A percentile compares a stretch with the other conserved stretches of the same genome.
Conservation (phyloP, 2,329 filamentous ascomycete species). For the Colletotrichum graminicola region DNA sequence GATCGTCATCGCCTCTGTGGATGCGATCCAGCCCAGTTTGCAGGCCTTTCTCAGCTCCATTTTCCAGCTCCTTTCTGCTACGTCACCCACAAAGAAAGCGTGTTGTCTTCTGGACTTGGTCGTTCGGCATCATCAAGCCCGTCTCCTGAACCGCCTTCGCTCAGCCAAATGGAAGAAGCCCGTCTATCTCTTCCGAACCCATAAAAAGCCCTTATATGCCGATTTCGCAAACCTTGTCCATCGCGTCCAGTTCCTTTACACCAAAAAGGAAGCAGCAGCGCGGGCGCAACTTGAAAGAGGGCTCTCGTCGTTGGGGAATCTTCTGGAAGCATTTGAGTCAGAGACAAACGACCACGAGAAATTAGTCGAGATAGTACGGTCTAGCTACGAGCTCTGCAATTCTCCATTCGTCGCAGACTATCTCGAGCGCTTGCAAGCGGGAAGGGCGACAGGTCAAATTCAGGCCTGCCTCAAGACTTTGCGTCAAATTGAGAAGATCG, state of each 20-base stretch:
- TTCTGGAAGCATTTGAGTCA: conserved; percentile 37
- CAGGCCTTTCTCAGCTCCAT: conserved; percentile 36
- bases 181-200: conserved; percentile 39
- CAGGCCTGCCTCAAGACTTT: conserved; percentile 42
- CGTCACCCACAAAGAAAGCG: conserved; percentile 22
- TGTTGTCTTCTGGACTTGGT: conserved; percentile 23
- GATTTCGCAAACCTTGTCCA: conserved; percentile 39
- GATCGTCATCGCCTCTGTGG: conserved; percentile 38
- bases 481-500: conserved; percentile 42
- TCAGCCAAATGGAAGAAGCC: conserved; percentile 42
- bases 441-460: conserved; percentile 38
- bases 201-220: conserved; percentile 42
- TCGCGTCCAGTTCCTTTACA: conserved; percentile 37
- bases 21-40: conserved; percentile 37
- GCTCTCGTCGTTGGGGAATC: conserved; percentile 25
- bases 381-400: conserved; percentile 36
- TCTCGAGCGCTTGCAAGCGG: conserved; percentile 29
- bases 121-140: conserved; percentile 37
- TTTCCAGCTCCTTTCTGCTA: conserved; percentile 22
- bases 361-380: conserved; percentile 26
- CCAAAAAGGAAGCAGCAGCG: conserved; percentile 28
- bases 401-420: conserved; percentile 28
- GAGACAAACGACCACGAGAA: conserved; percentile 20
- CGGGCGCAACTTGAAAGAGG: conserved; percentile 23
- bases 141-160: conserved; percentile 42